Base-by-base conservation (phyloP, 2,329 filamentous ascomycete genomes). In the Kalaharituber pfeilii region DNA sequence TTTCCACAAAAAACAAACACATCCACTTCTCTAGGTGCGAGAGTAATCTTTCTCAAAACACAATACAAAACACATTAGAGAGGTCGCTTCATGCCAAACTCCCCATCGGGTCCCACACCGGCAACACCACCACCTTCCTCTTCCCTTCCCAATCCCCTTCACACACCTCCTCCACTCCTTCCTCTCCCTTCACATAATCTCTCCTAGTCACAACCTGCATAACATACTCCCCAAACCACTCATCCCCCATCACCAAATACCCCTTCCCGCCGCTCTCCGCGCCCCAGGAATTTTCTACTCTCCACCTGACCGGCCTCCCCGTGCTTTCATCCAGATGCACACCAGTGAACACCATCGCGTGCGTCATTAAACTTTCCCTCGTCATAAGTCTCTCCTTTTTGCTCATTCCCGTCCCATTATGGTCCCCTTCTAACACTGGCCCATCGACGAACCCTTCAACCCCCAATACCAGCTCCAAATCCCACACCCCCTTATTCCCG, bases 241-340 rank as follows among this genome's bases (percentile, higher is more conserved):
- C 71, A 68, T 94, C 86, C 57, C 75, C 83, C 86, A 93, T 94
- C 58, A 94, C 83, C 65, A 91, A 91, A 76, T 85, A 94, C 0
- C 87, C 87, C 61, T 86, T 79, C 11, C 80, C 77, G 0, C 87
- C 87, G 0, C 75, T 75, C 0, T 65, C 70, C 39, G 78, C 73
- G 11, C 83, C 84, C 86, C 86, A 94, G 54, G 78, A 83, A 66
- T 94, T 94, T 74, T 94, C 82, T 5, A 94, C 85, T 53, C 86
- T 73, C 87, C 87, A 94, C 45, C 86, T 72, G 1, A 86, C 76
- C 1, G 79, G 74, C 67, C 78, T 76, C 1, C 78, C 80, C n/a
- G n/a, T n/a, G n/a, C n/a, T n/a, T 56, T 84, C 81, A 2, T 93
- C 67, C 65, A 62, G 56, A 29, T 94, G 86, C 47, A 94, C 87